A percentile compares a stretch with the other conserved stretches of the same genome.
Evolutionary conservation across 257 asterid species (phyloP).

Genomic region (Penstemon barbatus): DNA sequence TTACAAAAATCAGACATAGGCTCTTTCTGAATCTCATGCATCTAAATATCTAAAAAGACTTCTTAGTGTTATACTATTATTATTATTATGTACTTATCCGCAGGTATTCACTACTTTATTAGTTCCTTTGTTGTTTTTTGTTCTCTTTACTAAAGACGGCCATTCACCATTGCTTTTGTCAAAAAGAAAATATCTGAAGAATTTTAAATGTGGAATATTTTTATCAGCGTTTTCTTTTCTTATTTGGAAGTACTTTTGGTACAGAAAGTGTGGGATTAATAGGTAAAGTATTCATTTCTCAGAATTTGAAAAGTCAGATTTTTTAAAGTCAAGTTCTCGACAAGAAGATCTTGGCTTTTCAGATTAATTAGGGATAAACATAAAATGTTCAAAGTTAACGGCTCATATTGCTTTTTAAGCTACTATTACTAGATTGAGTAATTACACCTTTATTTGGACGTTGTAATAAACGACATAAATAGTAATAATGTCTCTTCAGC

Average conservation of each 20-base stretch:
- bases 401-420: too few species aligned
- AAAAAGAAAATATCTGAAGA: neutral
- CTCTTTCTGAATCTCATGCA: too few species aligned
- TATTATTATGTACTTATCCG: neutral
- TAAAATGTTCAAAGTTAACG: too few species aligned
- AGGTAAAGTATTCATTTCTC: neutral
- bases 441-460: too few species aligned
- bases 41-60: too few species aligned
- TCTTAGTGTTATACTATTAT: too few species aligned
- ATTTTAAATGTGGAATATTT: neutral
- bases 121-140: neutral
- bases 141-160: slow-evolving; percentile 1
- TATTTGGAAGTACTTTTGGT: slow-evolving; percentile 7
- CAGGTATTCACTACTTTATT: neutral
- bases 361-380: neutral
- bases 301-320: slow-evolving; percentile 11
- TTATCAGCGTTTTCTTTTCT: slow-evolving; percentile 5
- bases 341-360: neutral
- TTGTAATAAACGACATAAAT: too few species aligned
- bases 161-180: neutral
- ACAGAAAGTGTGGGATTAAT: neutral
- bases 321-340: too few species aligned
- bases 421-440: too few species aligned
- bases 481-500: too few species aligned
- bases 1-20: too few species aligned